These are phyloP conservation scores for Dactylellina haptotyla DNA, from an alignment of 2,329 filamentous ascomycete genomes.

Conservation along the genomic window DNA sequence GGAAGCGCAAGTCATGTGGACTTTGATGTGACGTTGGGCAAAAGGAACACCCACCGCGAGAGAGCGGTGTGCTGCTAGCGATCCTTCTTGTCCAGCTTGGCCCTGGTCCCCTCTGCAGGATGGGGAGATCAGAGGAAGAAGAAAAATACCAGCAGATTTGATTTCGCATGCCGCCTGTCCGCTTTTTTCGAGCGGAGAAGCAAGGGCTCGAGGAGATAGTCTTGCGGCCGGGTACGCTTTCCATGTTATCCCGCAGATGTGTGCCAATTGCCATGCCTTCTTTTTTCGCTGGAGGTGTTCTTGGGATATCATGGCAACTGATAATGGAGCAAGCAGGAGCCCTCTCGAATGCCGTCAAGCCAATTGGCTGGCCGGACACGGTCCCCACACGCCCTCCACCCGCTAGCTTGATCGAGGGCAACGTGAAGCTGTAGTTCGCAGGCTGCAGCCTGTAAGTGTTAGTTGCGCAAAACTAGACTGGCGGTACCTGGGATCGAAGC, in stretches of 20 bases:
- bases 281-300: too few species aligned
- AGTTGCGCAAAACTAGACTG: conserved; percentile 49
- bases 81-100: conserved; percentile 51
- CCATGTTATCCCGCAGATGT: conserved; percentile 20
- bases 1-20: conserved; percentile 42
- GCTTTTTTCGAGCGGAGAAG: conserved; percentile 38
- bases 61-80: conserved; percentile 37
- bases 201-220: conserved; percentile 20
- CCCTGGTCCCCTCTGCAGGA: conserved; percentile 17
- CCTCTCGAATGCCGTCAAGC: background rate
- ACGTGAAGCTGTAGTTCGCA: conserved; percentile 26
- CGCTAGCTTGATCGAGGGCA: conserved; percentile 43
- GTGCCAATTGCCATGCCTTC: conserved; percentile 34
- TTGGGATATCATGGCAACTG: conserved; percentile 16
- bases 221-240: conserved; percentile 36
- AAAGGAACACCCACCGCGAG: conserved; percentile 19
- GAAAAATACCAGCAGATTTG: conserved; percentile 30
- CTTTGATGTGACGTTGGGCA: conserved; percentile 48
- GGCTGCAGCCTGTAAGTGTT: conserved; percentile 51
- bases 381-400: conserved; percentile 24
- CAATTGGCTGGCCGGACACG: conserved; percentile 31
- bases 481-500: conserved; percentile 42
- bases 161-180: background rate
- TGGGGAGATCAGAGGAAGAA: conserved; percentile 40
- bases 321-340: conserved; percentile 6